Conservation (phyloP, 345 rosid species). For the Firmiana major region DNA sequence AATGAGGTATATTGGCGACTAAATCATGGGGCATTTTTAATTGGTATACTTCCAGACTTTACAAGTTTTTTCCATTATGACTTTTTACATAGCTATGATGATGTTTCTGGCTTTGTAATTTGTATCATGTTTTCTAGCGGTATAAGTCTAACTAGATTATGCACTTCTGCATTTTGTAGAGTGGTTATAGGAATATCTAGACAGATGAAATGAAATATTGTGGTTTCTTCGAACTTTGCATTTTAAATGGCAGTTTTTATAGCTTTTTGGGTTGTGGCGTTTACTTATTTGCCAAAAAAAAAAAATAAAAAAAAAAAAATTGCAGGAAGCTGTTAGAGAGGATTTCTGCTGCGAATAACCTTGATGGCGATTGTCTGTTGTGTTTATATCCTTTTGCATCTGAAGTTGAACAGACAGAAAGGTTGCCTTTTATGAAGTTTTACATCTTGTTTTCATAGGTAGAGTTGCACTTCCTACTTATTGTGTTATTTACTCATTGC, state of each 20-base stretch:
- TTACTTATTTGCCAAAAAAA: background rate
- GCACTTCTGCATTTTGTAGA: background rate
- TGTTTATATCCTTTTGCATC: slow-evolving; percentile 68
- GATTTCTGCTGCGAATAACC: slow-evolving; percentile 82
- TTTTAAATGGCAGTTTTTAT: background rate
- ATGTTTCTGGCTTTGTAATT: background rate
- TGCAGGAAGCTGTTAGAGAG: slow-evolving; percentile 82
- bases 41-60: too few relatives aligned
- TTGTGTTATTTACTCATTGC: background rate
- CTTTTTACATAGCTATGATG: too few relatives aligned
- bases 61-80: too few relatives aligned
- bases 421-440: slow-evolving; percentile 87
- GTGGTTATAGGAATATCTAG: background rate
- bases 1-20: background rate
- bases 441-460: slow-evolving; percentile 98
- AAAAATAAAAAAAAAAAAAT: slow-evolving; percentile 5
- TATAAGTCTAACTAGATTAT: background rate
- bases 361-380: slow-evolving; percentile 82
- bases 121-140: background rate
- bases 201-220: background rate
- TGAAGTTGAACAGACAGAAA: slow-evolving; percentile 39
- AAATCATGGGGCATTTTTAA: too few relatives aligned
- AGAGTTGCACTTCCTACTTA: slow-evolving; percentile 7
- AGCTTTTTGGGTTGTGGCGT: background rate
- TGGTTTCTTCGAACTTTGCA: background rate